Base-by-base conservation (phyloP, 2,329 filamentous ascomycete species). In the Orbilia oligospora region DNA sequence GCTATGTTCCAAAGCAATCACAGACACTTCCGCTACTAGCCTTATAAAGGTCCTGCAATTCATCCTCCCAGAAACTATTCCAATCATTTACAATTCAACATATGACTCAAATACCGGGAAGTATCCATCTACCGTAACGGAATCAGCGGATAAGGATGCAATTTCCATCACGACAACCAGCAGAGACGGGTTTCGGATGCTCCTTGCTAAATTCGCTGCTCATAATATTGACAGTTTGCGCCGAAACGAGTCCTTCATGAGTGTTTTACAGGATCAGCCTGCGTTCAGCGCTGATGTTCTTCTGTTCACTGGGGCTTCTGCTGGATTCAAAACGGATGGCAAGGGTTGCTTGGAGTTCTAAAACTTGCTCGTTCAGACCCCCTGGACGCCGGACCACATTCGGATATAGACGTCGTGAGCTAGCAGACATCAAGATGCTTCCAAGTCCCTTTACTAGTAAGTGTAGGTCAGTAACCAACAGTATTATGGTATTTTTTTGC, bases 111-210 rank as follows among this genome's bases (percentile, higher is more conserved):
- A 71, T 16, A 63, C 73, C 0, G 73, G 73, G 4, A 77, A 71
- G 16, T 14, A 46, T 9, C 63, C 71, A 36, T 46, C 41, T 9
- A 18, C 22, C 3, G 18, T 75, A 18, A 33, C 33, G 3, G 71
- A 75, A 38, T 27, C 4, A 4, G 27, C 36, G 4, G 24, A 12
- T 0, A 33, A 18, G 2, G n/a, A 22, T 8, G 24, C 18, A 4
- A 46, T 61, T 9, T 22, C 51, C 5, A 55, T 33, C 18, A 12
- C n/a, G 10, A 33, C 44, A 2, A 46, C 51, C n/a, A 36, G 22
- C 0, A 41, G 73, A 22, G 73, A 77, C 41, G 73, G 73, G 8
- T 77, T 77, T 41, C 67, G 73, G 8, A 67, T 77, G 24, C 53
- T 77, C 8, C 33, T 77, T 5, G 73, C 73, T 5, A 71, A 68